These are phyloP conservation scores for Euptelea pleiosperma DNA, from an alignment of 164 flowering plant genomes.

Conservation along the genomic window DNA sequence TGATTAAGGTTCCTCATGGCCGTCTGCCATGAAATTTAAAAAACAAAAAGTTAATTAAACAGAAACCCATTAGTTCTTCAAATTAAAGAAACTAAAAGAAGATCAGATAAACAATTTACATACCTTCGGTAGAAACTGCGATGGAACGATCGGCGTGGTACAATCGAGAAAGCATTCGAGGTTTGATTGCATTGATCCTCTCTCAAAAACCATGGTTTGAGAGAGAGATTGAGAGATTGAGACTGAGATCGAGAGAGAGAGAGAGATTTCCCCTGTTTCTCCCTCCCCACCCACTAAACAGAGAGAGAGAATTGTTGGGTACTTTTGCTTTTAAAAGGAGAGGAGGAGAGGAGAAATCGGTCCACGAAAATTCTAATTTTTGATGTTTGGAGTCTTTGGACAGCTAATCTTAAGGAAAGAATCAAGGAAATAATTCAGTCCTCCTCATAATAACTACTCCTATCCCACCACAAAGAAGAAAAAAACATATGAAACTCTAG, in stretches of 20 bases:
- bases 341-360: conserved; percentile 20
- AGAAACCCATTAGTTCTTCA: background rate
- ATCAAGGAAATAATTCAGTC: conserved; percentile 9
- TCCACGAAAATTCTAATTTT: conserved; percentile 14
- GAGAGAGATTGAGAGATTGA: conserved; percentile 15
- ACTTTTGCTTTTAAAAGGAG: conserved; percentile 14
- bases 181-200: conserved; percentile 60
- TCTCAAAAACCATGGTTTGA: conserved; percentile 35
- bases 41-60: too few species aligned
- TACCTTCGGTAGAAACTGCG: conserved; percentile 79
- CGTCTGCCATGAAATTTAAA: too few species aligned
- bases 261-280: conserved; percentile 22
- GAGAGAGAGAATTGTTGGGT: conserved; percentile 16
- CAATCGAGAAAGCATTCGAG: conserved; percentile 73
- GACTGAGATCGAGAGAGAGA: conserved; percentile 18
- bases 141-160: conserved; percentile 74
- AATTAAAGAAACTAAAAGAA: background rate
- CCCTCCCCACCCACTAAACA: conserved; percentile 17
- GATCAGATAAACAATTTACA: conserved; percentile 7
- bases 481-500: background rate
- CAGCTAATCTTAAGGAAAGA: conserved; percentile 17
- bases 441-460: background rate
- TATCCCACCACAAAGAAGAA: background rate
- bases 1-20: conserved; percentile 62
- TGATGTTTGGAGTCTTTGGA: conserved; percentile 3